A percentile compares a stretch with the other conserved stretches of the same genome.
phyloP scores from a whole-genome alignment of 2,329 filamentous ascomycete genomes.

The Pseudocercospora eumusae region DNA sequence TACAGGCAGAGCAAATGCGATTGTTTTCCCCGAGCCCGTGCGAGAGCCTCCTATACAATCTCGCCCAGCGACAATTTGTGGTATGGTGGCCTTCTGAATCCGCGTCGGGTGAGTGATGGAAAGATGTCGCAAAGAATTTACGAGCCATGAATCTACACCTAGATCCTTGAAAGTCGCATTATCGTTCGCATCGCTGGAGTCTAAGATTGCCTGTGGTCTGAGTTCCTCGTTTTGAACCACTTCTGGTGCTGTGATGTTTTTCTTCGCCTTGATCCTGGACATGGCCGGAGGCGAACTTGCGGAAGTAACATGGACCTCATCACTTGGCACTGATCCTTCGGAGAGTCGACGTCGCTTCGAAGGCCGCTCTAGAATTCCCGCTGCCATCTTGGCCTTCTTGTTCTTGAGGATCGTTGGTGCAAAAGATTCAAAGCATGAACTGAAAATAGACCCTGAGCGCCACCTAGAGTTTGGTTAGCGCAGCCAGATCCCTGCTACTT shows the following conservation, averaged over 20 bases:
- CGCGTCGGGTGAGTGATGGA: conserved; percentile 86
- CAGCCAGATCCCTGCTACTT: conserved; percentile 8
- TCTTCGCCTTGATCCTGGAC: conserved; percentile 17
- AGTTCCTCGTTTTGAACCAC: not conserved
- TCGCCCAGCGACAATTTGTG: conserved; percentile 83
- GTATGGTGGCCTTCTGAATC: conserved; percentile 91
- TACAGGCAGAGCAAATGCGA: conserved; percentile 93
- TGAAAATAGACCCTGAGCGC: conserved; percentile 6
- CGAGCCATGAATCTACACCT: conserved; percentile 66
- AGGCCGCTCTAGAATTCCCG: conserved; percentile 11
- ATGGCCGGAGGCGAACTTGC: not conserved
- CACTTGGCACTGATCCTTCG: conserved; percentile 4
- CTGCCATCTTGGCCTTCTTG: conserved; percentile 19
- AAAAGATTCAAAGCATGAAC: conserved; percentile 7
- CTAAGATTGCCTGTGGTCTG: conserved; percentile 28
- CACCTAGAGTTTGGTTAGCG: not conserved
- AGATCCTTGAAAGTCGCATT: conserved; percentile 38
- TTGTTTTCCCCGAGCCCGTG: conserved; percentile 95
- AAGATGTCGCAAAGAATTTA: conserved; percentile 72
- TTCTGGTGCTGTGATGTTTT: not conserved
- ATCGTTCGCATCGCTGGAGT: conserved; percentile 33
- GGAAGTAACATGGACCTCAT: not conserved
- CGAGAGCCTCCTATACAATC: conserved; percentile 94
- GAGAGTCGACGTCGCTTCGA: conserved; percentile 24
- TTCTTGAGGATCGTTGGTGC: not conserved